Evolutionary conservation across 192 early-diverging fungal species (phyloP).

Genomic region (Geranomyces variabilis): DNA sequence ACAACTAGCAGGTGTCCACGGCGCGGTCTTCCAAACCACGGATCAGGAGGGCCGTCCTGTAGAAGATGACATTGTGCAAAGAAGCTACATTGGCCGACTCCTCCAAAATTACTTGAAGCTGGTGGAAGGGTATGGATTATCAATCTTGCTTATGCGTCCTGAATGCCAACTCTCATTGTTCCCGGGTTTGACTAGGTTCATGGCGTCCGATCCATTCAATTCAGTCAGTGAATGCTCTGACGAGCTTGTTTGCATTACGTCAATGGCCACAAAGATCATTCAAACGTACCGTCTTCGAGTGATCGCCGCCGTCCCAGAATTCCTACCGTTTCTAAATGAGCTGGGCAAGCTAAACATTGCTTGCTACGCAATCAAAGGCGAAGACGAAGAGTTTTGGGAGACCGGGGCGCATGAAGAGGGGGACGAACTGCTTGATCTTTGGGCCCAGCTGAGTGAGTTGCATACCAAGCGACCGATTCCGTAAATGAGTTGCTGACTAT

Average conservation of each 20-base stretch:
- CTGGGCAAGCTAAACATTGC: constrained; percentile 57
- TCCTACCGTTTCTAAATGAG: constrained; percentile 61
- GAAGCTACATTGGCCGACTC: constrained; percentile 56
- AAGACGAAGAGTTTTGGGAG: constrained; percentile 23
- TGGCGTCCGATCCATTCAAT: not conserved
- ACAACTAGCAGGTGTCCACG: constrained; percentile 64
- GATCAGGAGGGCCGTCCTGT: constrained; percentile 55
- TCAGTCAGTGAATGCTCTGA: not conserved
- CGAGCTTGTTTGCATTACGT: constrained; percentile 50
- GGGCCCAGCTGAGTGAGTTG: constrained; percentile 61
- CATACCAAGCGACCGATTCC: not conserved
- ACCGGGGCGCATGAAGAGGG: constrained; percentile 60
- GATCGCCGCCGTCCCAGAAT: constrained; percentile 55
- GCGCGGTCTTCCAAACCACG: constrained; percentile 54
- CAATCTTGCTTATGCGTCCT: too few species aligned
- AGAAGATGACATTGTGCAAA: constrained; percentile 44
- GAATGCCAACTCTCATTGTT: not conserved
- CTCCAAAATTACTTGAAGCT: constrained; percentile 57
- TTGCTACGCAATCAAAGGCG: constrained; percentile 35
- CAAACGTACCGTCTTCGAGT: constrained; percentile 53
- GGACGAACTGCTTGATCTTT: constrained; percentile 64
- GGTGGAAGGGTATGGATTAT: constrained; percentile 54
- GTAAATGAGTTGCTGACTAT: not conserved
- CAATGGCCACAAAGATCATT: constrained; percentile 62
- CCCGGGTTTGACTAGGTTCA: not conserved